Evolutionary conservation across 352 stramenopile genomes (phyloP), one percentile per base, ranked within the genome.

Genomic region (Pythium scleroteichum): DNA sequence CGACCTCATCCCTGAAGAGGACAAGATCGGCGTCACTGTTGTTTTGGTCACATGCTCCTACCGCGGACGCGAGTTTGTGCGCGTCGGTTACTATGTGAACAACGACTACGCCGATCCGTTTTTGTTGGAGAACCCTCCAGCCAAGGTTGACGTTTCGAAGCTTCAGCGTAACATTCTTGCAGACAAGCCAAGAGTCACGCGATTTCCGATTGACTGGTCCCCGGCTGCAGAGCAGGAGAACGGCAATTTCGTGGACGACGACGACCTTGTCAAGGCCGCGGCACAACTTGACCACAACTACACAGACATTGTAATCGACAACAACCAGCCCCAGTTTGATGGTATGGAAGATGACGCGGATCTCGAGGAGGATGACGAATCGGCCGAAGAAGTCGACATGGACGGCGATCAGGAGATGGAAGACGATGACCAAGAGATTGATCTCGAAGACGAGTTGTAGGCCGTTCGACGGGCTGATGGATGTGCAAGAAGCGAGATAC

Each of bases 1-100:
- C 14, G 73, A 83, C 33, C 64, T 92, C 62, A 98, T 99, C 78
- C 92, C 91, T 33, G 84, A 97, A 53, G 92, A 97, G 63, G 96
- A 99, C 82, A 90, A 99, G 44, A 80, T 99, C n/a, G 98, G 98
- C 44, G 97, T 99, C 8, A 99, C 98, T 0, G 97, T 99, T 14
- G 94, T 99, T 29, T 80, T 99, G 40, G 92, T 99, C 16, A 99
- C 97, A 7, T 99, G 97, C 80, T 97, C 85, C 39, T 99, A 99
- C 84, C 90, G 92, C 54, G 87, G 96, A 55, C 90, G 95, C 24
- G 96, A 99, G 69, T 99, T 99, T 69, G 92, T 99, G 23, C 89
- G 97, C 38, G 84, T 95, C 5, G 84, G 84, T 12, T 99, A 99
- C 81, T 99, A 99, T 77, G 97, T 99, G 23, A 99, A 99, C 73